Evolutionary conservation across 1,284 basidiomycete genomes (phyloP).

Genomic region (Papiliotrema laurentii): DNA sequence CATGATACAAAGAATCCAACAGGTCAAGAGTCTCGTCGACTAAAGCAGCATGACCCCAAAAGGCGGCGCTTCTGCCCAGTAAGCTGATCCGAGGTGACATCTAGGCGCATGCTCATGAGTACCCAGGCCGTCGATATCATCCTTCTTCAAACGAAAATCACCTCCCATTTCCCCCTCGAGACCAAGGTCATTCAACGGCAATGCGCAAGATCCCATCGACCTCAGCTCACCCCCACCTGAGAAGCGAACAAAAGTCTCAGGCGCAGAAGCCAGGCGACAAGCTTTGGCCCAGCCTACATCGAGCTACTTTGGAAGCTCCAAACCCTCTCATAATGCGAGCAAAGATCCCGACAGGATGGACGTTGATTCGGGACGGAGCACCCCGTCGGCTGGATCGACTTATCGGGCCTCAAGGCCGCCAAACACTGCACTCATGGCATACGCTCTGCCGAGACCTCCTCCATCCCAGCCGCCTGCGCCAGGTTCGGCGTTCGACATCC

Average conservation of each 20-base stretch:
- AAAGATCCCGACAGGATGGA: no score
- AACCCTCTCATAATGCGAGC: neutral
- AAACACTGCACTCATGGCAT: no score
- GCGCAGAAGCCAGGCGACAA: neutral
- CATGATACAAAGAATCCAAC: no score
- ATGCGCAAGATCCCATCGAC: constrained; percentile 27
- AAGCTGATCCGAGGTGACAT: no score
- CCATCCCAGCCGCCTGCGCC: neutral
- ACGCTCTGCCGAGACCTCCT: neutral
- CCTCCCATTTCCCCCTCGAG: constrained; percentile 14
- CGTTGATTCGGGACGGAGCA: no score
- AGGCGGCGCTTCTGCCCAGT: no score
- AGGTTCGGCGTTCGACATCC: neutral
- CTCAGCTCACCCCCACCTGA: constrained; percentile 25
- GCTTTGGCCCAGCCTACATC: constrained; percentile 13
- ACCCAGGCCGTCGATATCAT: constrained; percentile 40
- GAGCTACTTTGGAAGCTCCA: constrained; percentile 21
- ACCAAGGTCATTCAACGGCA: constrained; percentile 1
- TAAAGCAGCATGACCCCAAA: no score
- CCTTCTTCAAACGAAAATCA: constrained; percentile 44
- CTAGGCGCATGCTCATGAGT: no score
- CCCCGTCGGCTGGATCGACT: no score
- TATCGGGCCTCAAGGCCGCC: no score
- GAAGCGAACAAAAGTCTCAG: constrained; percentile 22
- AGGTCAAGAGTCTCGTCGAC: no score